Percentiles rank a stretch among this genome's conserved stretches.
phyloP scores from a whole-genome alignment of 768 basidiomycete genomes.

The Tulasnella sp. region DNA sequence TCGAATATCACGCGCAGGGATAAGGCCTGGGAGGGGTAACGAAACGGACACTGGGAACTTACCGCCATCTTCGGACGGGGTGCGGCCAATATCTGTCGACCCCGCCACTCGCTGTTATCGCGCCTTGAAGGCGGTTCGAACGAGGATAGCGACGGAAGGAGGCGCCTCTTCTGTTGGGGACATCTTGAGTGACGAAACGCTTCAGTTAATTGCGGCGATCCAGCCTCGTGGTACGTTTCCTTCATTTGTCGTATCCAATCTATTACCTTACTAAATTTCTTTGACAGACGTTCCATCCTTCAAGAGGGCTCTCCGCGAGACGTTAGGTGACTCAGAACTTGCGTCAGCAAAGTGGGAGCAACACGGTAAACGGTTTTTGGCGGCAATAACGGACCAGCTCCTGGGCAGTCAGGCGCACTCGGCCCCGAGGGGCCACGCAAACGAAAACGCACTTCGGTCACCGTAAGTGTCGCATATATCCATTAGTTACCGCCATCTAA shows the following conservation, averaged over 20 bases:
- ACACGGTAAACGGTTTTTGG: slow-evolving; percentile 29
- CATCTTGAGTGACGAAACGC: slow-evolving; percentile 24
- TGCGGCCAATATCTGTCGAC: background rate
- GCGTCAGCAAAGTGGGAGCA: slow-evolving; percentile 24
- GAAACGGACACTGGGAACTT: background rate
- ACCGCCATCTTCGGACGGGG: background rate
- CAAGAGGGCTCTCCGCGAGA: slow-evolving; percentile 24
- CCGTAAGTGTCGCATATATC: background rate
- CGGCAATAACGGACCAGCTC: slow-evolving; percentile 17
- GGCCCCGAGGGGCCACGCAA: background rate
- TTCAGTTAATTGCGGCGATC: slow-evolving; percentile 26
- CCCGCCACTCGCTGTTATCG: slow-evolving; percentile 26
- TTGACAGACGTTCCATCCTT: slow-evolving; percentile 21
- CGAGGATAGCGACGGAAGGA: slow-evolving; percentile 23
- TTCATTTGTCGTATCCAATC: background rate
- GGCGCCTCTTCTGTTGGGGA: slow-evolving; percentile 10
- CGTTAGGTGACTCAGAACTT: slow-evolving; percentile 15
- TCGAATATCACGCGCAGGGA: slow-evolving; percentile 18
- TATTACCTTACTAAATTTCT: background rate
- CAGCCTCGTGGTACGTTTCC: slow-evolving; percentile 27
- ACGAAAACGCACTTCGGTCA: background rate
- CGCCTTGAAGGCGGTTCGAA: slow-evolving; percentile 16
- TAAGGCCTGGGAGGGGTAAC: background rate
- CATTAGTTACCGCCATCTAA: background rate
- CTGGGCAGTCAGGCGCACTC: background rate